Percentiles rank a stretch among this genome's conserved stretches.
These are phyloP conservation scores for Malbranchea cinnamomea DNA, from an alignment of 2,329 filamentous ascomycete genomes.

Conservation along the genomic window DNA sequence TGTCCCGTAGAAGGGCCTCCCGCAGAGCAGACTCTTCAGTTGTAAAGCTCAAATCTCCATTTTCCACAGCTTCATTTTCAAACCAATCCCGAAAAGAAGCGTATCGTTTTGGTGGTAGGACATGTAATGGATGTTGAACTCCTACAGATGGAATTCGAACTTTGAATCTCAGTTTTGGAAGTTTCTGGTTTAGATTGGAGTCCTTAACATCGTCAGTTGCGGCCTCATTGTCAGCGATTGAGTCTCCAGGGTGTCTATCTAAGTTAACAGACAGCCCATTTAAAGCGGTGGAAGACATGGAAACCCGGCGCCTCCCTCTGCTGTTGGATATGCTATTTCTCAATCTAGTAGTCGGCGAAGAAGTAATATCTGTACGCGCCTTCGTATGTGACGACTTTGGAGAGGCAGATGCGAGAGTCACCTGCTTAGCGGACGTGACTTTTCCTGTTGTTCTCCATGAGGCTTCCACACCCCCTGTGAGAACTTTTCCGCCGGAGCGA, in stretches of 20 bases:
- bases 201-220: conserved; percentile 10
- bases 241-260: too few species aligned
- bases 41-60: conserved; percentile 28
- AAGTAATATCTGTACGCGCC: too few species aligned
- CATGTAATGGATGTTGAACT: conserved; percentile 38
- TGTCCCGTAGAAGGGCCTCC: conserved; percentile 55
- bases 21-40: conserved; percentile 47
- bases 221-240: conserved; percentile 11
- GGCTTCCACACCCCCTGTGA: too few species aligned
- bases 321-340: too few species aligned
- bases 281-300: too few species aligned
- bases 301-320: too few species aligned
- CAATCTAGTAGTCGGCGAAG: too few species aligned
- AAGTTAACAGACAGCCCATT: too few species aligned
- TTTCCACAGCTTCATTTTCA: conserved; percentile 33
- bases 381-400: too few species aligned
- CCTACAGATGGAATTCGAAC: conserved; percentile 36
- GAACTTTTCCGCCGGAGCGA: conserved; percentile 16
- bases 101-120: conserved; percentile 30
- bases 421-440: too few species aligned
- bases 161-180: conserved; percentile 30
- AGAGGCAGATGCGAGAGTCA: too few species aligned
- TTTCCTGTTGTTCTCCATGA: too few species aligned
- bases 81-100: conserved; percentile 51
- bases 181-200: conserved; percentile 10